phyloP scores from a whole-genome alignment of 2,329 filamentous ascomycete genomes.

The Fusarium vanettenii region DNA sequence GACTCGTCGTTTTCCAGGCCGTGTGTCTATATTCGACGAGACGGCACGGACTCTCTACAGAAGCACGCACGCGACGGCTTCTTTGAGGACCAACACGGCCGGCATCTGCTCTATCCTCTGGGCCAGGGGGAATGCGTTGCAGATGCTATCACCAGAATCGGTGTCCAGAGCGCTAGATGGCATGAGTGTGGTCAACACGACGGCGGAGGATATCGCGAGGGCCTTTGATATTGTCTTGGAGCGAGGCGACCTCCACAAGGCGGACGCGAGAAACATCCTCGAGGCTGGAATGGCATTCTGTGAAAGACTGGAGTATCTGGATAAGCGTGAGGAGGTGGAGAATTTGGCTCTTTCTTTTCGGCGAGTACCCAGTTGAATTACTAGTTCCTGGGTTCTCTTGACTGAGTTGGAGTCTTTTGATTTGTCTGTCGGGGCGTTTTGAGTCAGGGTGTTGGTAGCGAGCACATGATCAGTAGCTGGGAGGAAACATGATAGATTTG shows the following conservation, averaged over 20 bases:
- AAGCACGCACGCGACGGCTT: background rate
- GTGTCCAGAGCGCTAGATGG: background rate
- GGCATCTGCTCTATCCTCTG: constrained; percentile 12
- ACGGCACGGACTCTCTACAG: background rate
- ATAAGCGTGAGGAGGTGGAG: background rate
- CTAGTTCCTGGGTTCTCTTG: background rate
- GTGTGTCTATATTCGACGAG: background rate
- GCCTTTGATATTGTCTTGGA: background rate
- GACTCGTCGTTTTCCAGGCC: background rate
- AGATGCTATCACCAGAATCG: background rate
- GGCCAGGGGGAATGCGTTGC: constrained; percentile 1
- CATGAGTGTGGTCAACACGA: background rate
- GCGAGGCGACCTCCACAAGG: background rate
- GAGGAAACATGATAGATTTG: background rate
- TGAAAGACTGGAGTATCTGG: background rate
- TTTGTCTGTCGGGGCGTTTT: background rate
- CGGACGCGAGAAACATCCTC: background rate
- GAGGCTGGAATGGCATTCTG: constrained; percentile 2
- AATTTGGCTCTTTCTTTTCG: background rate
- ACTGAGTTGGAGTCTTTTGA: background rate
- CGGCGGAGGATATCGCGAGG: background rate
- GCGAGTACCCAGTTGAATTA: background rate
- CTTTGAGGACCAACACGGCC: constrained; percentile 6
- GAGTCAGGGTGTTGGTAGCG: background rate
- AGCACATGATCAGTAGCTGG: background rate